Conservation (phyloP, 1,284 basidiomycete genomes). For the Cystobasidiaceae sp. region DNA sequence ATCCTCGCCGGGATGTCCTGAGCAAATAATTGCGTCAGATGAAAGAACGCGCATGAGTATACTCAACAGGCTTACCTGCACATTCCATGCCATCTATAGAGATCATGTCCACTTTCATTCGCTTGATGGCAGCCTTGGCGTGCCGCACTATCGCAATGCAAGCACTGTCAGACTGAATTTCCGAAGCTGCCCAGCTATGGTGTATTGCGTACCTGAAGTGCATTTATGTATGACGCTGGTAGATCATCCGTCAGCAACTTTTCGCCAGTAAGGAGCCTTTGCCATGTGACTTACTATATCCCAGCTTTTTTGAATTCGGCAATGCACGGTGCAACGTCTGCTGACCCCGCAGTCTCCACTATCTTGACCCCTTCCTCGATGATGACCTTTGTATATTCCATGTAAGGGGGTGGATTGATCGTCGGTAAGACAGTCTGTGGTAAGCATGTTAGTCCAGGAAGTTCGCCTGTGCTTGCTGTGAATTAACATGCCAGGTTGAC, state of each 20-base stretch:
- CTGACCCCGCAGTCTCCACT: slow-evolving; percentile 62
- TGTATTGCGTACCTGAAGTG: slow-evolving; percentile 58
- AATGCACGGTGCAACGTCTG: slow-evolving; percentile 38
- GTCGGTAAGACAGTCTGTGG: slow-evolving; percentile 77
- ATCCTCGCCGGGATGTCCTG: slow-evolving; percentile 90
- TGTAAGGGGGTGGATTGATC: slow-evolving; percentile 87
- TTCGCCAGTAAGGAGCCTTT: no score
- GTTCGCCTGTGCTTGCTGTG: no score
- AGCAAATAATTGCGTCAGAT: no score
- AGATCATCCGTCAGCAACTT: no score
- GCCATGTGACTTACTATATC: slow-evolving; percentile 35
- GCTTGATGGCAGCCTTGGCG: slow-evolving; percentile 17
- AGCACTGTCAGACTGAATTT: no score
- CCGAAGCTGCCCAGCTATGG: no score
- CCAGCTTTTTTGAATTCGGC: slow-evolving; percentile 37
- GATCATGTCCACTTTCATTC: slow-evolving; percentile 26
- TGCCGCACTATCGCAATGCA: slow-evolving; percentile 31
- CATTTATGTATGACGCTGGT: slow-evolving; percentile 86
- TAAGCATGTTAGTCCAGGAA: neutral
- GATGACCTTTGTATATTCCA: slow-evolving; percentile 49
- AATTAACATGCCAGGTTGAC: slow-evolving; percentile 16
- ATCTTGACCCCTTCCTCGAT: slow-evolving; percentile 44
- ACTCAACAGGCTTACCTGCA: slow-evolving; percentile 48
- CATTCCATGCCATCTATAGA: slow-evolving; percentile 50
- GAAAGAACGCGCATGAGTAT: neutral